phyloP scores from a whole-genome alignment of 306 rosid species.

The Ammopiptanthus mongolicus region DNA sequence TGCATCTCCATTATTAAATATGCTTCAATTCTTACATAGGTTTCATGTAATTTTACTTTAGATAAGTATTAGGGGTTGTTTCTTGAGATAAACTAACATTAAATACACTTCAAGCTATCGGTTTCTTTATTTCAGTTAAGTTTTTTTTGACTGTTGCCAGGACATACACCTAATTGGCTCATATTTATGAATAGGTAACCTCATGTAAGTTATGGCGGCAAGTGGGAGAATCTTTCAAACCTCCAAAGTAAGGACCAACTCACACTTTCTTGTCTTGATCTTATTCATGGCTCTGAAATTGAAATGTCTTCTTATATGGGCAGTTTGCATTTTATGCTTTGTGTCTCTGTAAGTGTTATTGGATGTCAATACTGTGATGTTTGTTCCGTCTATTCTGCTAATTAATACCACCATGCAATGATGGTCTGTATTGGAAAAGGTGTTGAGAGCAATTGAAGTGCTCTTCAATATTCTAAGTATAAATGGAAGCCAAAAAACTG shows the following conservation, averaged over 20 bases:
- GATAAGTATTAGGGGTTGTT: neutral
- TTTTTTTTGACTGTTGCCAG: constrained; percentile 21
- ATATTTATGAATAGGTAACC: constrained; percentile 67
- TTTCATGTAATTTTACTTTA: constrained; percentile 10
- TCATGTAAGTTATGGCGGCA: constrained; percentile 95
- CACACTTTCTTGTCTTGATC: constrained; percentile 13
- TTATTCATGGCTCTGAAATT: neutral
- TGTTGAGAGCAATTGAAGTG: neutral
- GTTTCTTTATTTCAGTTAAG: constrained; percentile 13
- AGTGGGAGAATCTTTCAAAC: constrained; percentile 98
- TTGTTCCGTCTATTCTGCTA: neutral
- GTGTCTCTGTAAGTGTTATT: constrained; percentile 16
- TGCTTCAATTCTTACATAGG: neutral
- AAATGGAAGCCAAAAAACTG: neutral
- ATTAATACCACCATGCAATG: neutral
- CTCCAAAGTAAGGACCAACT: constrained; percentile 77
- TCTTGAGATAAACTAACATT: constrained; percentile 8
- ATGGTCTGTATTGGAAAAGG: neutral
- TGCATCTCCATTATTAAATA: neutral
- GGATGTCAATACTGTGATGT: neutral
- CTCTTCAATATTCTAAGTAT: neutral
- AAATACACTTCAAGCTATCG: neutral
- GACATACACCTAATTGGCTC: constrained; percentile 19
- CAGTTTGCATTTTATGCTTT: neutral
- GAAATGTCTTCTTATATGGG: neutral